These are phyloP conservation scores for Chaetomidium leptoderma DNA, from an alignment of 495 filamentous ascomycete genomes.

Conservation along the genomic window DNA sequence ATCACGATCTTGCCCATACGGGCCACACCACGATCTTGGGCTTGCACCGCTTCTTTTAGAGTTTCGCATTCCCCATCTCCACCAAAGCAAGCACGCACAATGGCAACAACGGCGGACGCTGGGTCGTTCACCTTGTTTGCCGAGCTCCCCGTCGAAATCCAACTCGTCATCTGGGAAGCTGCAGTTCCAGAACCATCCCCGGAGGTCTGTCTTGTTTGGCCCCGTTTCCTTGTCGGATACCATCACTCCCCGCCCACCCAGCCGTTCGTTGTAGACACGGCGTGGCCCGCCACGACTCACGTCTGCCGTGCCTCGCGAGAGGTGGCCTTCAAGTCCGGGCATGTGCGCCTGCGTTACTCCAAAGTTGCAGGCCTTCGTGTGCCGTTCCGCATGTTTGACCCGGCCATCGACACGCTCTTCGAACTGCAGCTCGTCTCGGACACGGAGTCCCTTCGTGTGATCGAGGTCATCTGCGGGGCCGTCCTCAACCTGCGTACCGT, in stretches of 20 bases:
- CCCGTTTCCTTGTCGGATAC: neutral
- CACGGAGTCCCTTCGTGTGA: too few species aligned
- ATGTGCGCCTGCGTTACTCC: neutral
- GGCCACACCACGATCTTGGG: too few species aligned
- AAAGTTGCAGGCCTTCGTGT: neutral
- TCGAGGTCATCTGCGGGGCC: neutral
- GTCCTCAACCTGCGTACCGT: neutral
- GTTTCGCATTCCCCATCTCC: too few species aligned
- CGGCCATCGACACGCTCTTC: slow-evolving; percentile 1
- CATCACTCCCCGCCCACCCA: neutral
- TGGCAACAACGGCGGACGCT: too few species aligned
- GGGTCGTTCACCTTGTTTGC: too few species aligned
- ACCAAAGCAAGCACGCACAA: too few species aligned
- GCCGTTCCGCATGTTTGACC: neutral
- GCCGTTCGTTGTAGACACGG: neutral
- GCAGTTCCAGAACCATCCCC: neutral
- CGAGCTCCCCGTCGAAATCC: neutral
- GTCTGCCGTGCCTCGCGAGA: neutral
- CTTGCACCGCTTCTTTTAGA: too few species aligned
- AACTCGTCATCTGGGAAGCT: neutral
- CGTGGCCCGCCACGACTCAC: neutral
- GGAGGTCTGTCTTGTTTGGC: slow-evolving; percentile 1
- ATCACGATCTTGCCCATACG: too few species aligned
- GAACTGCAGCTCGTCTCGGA: neutral
- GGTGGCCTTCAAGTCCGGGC: neutral